These are phyloP conservation scores for Chaetomium globosum DNA, from an alignment of 2,329 filamentous ascomycete genomes.

Conservation along the genomic window DNA sequence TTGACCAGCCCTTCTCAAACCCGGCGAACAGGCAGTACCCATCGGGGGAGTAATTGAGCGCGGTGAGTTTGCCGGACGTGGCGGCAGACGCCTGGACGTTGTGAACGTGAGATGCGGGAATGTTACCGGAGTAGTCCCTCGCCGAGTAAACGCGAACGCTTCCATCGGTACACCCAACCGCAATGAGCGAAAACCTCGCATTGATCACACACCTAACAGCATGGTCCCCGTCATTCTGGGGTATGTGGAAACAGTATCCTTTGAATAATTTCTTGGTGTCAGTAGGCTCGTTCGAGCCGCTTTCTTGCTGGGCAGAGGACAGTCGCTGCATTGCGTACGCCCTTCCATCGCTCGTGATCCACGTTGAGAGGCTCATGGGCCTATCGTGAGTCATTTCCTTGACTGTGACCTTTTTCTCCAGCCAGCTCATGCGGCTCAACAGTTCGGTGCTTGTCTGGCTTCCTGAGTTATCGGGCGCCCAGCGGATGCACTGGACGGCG, in stretches of 20 bases:
- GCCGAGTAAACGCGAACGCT: conserved; percentile 87
- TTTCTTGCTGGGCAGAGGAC: conserved; percentile 45
- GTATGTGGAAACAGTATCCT: conserved; percentile 86
- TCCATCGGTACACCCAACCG: conserved; percentile 79
- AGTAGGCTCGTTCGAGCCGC: conserved; percentile 46
- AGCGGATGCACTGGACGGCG: conserved; percentile 94
- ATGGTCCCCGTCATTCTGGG: conserved; percentile 59
- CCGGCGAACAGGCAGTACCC: conserved; percentile 95
- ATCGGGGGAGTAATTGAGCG: conserved; percentile 85
- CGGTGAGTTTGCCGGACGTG: conserved; percentile 71
- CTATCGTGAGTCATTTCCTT: conserved; percentile 89
- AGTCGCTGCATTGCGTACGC: conserved; percentile 88
- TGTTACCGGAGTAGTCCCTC: conserved; percentile 89
- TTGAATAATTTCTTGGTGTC: conserved; percentile 73
- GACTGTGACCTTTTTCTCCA: conserved; percentile 75
- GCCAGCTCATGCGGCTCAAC: conserved; percentile 81
- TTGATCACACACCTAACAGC: conserved; percentile 83
- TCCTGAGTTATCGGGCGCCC: conserved; percentile 80
- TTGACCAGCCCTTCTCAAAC: conserved; percentile 90
- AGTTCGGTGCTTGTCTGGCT: conserved; percentile 90
- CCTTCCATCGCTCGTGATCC: conserved; percentile 85
- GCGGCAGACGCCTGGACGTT: conserved; percentile 66
- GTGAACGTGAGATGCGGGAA: conserved; percentile 81
- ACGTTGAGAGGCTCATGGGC: conserved; percentile 93
- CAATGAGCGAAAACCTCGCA: conserved; percentile 90